A percentile compares a stretch with the other conserved stretches of the same genome.
Conservation (phyloP, 371 early-diverging fungal species). For the Actinomortierella ambigua region DNA sequence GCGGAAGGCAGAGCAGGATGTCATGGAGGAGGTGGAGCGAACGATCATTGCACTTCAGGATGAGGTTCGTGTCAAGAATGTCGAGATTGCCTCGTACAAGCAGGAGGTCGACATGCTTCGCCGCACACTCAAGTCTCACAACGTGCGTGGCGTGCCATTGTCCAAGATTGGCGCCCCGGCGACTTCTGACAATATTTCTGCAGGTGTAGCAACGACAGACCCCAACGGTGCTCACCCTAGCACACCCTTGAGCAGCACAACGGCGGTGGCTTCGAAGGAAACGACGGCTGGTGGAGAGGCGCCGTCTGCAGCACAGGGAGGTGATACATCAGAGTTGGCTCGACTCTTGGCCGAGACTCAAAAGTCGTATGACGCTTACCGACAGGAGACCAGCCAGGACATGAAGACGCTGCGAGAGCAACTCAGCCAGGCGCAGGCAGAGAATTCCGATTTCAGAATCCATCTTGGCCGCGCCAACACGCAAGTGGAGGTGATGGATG, state of each 20-base stretch:
- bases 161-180: neutral
- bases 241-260: slow-evolving; percentile 4
- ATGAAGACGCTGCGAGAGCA: slow-evolving; percentile 54
- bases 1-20: slow-evolving; percentile 50
- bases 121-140: slow-evolving; percentile 35
- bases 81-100: slow-evolving; percentile 48
- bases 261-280: neutral
- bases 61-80: slow-evolving; percentile 48
- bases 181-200: neutral
- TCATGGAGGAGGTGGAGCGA: slow-evolving; percentile 53
- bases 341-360: slow-evolving; percentile 46
- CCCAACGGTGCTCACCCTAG: neutral
- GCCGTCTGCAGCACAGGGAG: neutral
- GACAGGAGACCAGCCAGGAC: slow-evolving; percentile 56
- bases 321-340: slow-evolving; percentile 23
- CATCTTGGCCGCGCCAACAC: slow-evolving; percentile 56
- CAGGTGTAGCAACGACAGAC: neutral
- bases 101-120: slow-evolving; percentile 57
- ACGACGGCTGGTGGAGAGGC: neutral
- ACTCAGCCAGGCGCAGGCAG: slow-evolving; percentile 43
- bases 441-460: slow-evolving; percentile 52
- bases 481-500: slow-evolving; percentile 51
- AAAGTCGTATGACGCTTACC: slow-evolving; percentile 61
- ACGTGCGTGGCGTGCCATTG: slow-evolving; percentile 14
- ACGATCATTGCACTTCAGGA: slow-evolving; percentile 51